Base-by-base conservation (phyloP, 495 filamentous ascomycete species). In the Amniculicola lignicola region DNA sequence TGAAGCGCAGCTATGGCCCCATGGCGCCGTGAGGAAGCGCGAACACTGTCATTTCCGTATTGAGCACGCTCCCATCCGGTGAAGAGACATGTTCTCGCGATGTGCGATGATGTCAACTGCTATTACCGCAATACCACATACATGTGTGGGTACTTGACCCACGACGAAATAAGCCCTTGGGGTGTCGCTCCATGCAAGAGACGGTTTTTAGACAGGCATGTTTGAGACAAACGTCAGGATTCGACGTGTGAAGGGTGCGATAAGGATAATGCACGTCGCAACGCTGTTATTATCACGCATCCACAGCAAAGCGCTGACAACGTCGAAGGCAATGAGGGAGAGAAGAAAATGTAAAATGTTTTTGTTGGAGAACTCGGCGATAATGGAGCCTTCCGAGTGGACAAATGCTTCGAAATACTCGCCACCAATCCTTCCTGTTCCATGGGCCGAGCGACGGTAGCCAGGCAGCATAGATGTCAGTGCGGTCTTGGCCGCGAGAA, bases 51-150 rank as follows among this genome's bases (percentile, higher is more conserved):
- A n/a, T n/a, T n/a, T n/a, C n/a, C n/a, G n/a, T n/a, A n/a, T n/a
- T n/a, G n/a, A n/a, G n/a, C n/a, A n/a, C n/a, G n/a, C n/a, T n/a
- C n/a, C n/a, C n/a, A n/a, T n/a, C n/a, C n/a, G n/a, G n/a, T n/a
- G n/a, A n/a, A n/a, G n/a, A n/a, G 31, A 39, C 22, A 22, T 56
- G 52, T 16, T 15, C 33, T 44, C 37, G 38, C 37, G 27, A 59
- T 52, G 47, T 51, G 52, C 55, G 12, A 27, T 59, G 55, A 59
- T 59, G 55, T 59, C 46, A 51, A 59, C 25, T 23, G 42, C 11
- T 12, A 9, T 22, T 16, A 47, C 25, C 25, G 11, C 16, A 18
- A 56, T 47, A 41, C n/a, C n/a, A 29, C 19, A n/a, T n/a, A n/a
- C n/a, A n/a, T n/a, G n/a, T 51, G 55, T 59, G 47, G 55, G 40